Conservation (phyloP, 768 basidiomycete species). For the Megacollybia marginata region DNA sequence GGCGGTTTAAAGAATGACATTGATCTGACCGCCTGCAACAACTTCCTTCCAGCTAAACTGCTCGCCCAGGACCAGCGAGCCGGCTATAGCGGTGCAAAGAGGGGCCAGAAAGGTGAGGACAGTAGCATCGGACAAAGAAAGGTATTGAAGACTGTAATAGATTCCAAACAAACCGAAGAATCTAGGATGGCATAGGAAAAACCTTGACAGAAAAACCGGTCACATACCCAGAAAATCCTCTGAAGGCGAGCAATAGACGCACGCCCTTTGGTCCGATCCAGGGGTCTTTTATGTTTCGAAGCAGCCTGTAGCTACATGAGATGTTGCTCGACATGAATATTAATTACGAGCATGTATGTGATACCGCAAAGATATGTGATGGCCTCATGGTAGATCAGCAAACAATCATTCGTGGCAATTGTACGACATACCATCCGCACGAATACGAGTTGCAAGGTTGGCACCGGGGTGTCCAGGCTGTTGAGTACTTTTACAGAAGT, state of each 20-base stretch:
- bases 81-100: slow-evolving; percentile 53
- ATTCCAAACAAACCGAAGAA: slow-evolving; percentile 67
- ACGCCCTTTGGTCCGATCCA: slow-evolving; percentile 51
- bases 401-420: background rate
- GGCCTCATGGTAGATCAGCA: slow-evolving; percentile 20
- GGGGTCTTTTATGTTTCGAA: slow-evolving; percentile 37
- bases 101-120: slow-evolving; percentile 74
- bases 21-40: slow-evolving; percentile 39
- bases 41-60: slow-evolving; percentile 45
- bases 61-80: slow-evolving; percentile 57
- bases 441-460: slow-evolving; percentile 47
- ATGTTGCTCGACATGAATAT: background rate
- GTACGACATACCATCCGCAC: slow-evolving; percentile 46
- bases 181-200: slow-evolving; percentile 25
- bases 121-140: slow-evolving; percentile 73
- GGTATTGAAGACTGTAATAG: slow-evolving; percentile 68
- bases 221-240: slow-evolving; percentile 45
- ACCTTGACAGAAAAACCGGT: background rate
- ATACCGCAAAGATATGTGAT: slow-evolving; percentile 48
- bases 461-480: slow-evolving; percentile 48
- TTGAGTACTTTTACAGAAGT: slow-evolving; percentile 58
- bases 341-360: slow-evolving; percentile 35
- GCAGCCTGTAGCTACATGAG: slow-evolving; percentile 20
- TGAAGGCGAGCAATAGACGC: slow-evolving; percentile 31
- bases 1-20: background rate